A percentile compares a stretch with the other conserved stretches of the same genome.
phyloP scores from a whole-genome alignment of 1,284 basidiomycete genomes.

The Pterula multifida region DNA sequence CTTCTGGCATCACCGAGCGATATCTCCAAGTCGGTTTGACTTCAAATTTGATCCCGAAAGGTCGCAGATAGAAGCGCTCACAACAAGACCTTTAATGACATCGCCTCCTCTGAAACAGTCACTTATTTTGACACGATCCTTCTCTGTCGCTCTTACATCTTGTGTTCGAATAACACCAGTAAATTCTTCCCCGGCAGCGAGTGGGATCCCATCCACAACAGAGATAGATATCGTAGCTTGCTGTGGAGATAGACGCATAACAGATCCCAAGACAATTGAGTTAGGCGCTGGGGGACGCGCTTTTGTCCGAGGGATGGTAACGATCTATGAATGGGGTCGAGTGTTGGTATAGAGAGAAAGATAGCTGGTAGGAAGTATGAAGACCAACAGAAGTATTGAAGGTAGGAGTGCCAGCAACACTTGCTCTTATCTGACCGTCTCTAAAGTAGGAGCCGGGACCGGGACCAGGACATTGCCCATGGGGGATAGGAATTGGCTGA shows the following conservation, averaged over 20 bases:
- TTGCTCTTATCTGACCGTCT: constrained; percentile 58
- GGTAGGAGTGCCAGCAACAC: constrained; percentile 55
- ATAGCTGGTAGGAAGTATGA: constrained; percentile 15
- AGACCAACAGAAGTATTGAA: constrained; percentile 58
- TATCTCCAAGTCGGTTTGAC: constrained; percentile 38
- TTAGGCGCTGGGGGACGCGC: constrained; percentile 61
- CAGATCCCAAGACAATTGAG: constrained; percentile 65
- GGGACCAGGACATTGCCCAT: constrained; percentile 44
- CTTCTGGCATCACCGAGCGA: constrained; percentile 88
- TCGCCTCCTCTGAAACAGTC: constrained; percentile 96
- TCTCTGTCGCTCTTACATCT: constrained; percentile 88
- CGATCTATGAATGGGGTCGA: constrained; percentile 28
- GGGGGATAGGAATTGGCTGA: constrained; percentile 59
- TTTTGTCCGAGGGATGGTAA: constrained; percentile 47
- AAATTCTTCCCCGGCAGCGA: constrained; percentile 87
- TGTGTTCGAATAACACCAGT: constrained; percentile 85
- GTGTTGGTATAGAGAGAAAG: constrained; percentile 15
- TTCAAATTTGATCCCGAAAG: constrained; percentile 5
- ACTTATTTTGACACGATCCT: constrained; percentile 85
- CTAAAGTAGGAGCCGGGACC: constrained; percentile 63
- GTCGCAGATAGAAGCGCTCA: constrained; percentile 30
- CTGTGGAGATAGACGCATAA: constrained; percentile 78
- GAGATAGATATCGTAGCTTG: constrained; percentile 85
- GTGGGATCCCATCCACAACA: constrained; percentile 83
- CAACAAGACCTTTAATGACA: constrained; percentile 86